Base-by-base conservation (phyloP, 2,329 filamentous ascomycete species). In the Cladosporium phlei region DNA sequence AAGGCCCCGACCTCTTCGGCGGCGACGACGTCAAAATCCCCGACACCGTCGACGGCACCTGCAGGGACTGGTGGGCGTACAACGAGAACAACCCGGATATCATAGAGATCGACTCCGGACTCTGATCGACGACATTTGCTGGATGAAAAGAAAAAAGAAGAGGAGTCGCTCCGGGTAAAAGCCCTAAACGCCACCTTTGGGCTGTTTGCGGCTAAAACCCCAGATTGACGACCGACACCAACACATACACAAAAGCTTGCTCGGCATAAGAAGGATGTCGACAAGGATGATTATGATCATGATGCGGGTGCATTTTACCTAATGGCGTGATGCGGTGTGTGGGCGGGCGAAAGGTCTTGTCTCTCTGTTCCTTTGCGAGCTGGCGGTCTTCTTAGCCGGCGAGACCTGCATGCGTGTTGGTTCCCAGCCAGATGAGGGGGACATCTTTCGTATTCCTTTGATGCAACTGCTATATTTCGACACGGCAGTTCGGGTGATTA, bases 11-110 rank as follows among this genome's bases (percentile, higher is more conserved):
- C 2, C 66, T 72, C 2, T 61, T 73, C 45, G 59, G 72, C 33
- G 59, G 72, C 33, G 51, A 63, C 35, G 14, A 45, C 5, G 55
- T 71, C 53, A 52, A 53, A 14, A 67, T 80, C 20, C 76, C 78
- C 0, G 59, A 61, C 25, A 66, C 71, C 5, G 70, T 78, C 49
- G 66, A 68, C 24, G 67, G 80, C 59, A 75, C n/a, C 7, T 56
- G 55, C 79, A 75, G 52, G 58, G 66, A 24, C 68, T 77, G 79
- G 78, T 45, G 42, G 42, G 42, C 42, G 8, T 45, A 37, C 42
- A 45, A 45, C 42, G 24, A 45, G 32, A 32, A 45, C 24, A 45
- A 11, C 12, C 42, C 42, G 3, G n/a, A n/a, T n/a, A 45, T 45
- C 12, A 32, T 28, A 2, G 22, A 14, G 24, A 10, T 45, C 12